Conservation (phyloP, 345 rosid genomes). For the Aquilaria sinensis region DNA sequence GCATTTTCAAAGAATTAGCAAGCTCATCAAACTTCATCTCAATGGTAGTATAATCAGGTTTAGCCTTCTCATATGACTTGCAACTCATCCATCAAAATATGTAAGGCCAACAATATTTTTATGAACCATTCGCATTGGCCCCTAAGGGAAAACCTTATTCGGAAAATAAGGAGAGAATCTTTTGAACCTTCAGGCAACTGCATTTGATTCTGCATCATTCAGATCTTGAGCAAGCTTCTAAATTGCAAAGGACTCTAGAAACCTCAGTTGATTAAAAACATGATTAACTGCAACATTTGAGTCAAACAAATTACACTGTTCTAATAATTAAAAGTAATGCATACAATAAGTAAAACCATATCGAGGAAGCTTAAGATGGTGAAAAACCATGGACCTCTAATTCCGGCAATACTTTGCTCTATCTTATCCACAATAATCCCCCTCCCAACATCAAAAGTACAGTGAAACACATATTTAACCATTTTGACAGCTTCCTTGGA, state of each 20-base stretch:
- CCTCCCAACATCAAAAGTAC: slow-evolving; percentile 70
- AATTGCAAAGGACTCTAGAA: slow-evolving; percentile 19
- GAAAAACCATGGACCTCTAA: slow-evolving; percentile 46
- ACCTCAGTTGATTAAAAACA: slow-evolving; percentile 46
- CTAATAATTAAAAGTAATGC: slow-evolving; percentile 9
- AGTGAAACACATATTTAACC: slow-evolving; percentile 58
- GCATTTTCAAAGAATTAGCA: slow-evolving; percentile 20
- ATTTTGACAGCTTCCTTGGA: slow-evolving; percentile 39
- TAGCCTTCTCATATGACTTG: slow-evolving; percentile 44
- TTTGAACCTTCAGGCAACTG: too few species aligned
- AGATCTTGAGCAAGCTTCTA: slow-evolving; percentile 29
- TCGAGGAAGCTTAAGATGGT: slow-evolving; percentile 1
- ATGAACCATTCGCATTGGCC: too few species aligned
- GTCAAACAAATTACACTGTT: slow-evolving; percentile 16
- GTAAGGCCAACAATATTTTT: neutral
- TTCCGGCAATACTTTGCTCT: slow-evolving; percentile 56
- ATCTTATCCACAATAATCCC: slow-evolving; percentile 34
- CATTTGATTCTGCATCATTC: too few species aligned
- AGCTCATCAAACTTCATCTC: slow-evolving; percentile 13
- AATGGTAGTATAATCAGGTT: slow-evolving; percentile 18
- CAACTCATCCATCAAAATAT: slow-evolving; percentile 25
- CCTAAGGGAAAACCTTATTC: too few species aligned
- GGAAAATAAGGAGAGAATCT: too few species aligned
- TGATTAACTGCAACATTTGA: slow-evolving; percentile 54
- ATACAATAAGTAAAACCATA: neutral